Base-by-base conservation (phyloP, 164 flowering plant genomes). In the Tetracentron sinense region DNA sequence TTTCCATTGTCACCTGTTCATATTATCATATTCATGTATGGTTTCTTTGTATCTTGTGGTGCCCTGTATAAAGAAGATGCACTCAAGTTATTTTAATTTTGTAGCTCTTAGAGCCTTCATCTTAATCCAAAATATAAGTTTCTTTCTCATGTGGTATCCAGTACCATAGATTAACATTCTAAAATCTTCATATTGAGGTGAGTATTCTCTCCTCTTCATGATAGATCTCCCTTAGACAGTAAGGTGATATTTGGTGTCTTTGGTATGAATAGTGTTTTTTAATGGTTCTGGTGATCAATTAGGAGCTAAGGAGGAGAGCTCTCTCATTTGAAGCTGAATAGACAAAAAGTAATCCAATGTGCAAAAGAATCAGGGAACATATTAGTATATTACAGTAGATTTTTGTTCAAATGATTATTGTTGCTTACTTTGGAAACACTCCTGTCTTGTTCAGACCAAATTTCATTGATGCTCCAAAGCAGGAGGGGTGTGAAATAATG, bases 381-480 rank as follows among this genome's bases (percentile, higher is more conserved):
- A 27, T n/a, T 27, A 26, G 3, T 14, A 26, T 53, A n/a, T 27
- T 53, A 49, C 3, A 29, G 30, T 35, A 5, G 42, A 2, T 0
- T 25, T 19, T 65, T 14, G 14, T 33, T 21, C 51, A 35, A 27
- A 58, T 50, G n/a, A n/a, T 30, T 46, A 27, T 54, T 54, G 21
- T 56, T 51, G 35, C 54, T 71, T 7, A 62, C 33, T 58, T 60
- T 23, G 30, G 27, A 30, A 55, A 5, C 25, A 22, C n/a, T 26
- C 15, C 52, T n/a, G 52, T 12, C 38, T 60, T 70, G n/a, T 11
- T 33, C 70, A 85, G 91, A 67, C 59, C 75, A 53, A 73, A 52
- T 62, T 21, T 53, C 14, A 42, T 64, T 51, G 83, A 75, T 57
- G 64, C 65, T 66, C 54, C 67, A 61, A 79, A 71, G 72, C 73